phyloP scores from a whole-genome alignment of 768 basidiomycete genomes.

The Omphalotus guepiniiformis region DNA sequence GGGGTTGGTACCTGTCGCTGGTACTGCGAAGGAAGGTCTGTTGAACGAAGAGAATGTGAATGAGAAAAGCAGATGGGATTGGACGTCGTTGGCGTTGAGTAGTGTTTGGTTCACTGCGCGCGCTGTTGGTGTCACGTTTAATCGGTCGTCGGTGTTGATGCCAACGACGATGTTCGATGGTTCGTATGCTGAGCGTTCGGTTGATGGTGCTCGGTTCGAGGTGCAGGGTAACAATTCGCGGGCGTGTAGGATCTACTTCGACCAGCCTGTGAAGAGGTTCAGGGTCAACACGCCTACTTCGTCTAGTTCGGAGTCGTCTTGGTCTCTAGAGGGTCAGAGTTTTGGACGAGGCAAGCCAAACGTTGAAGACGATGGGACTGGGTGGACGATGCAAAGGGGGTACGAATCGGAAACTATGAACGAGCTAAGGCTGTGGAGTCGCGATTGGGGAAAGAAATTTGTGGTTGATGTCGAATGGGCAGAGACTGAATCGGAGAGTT shows the following conservation, averaged over 20 bases:
- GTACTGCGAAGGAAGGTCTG: not conserved
- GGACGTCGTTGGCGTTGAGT: not conserved
- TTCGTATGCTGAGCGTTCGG: not conserved
- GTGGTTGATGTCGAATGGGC: constrained; percentile 52
- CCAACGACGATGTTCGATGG: no score
- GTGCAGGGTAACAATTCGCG: constrained; percentile 60
- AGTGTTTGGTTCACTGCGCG: constrained; percentile 5
- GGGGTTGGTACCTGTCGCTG: not conserved
- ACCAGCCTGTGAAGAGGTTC: constrained; percentile 40
- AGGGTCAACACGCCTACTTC: constrained; percentile 23
- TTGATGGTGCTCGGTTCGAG: constrained; percentile 39
- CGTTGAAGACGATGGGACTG: constrained; percentile 14
- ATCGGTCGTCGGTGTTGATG: no score
- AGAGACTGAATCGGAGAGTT: no score
- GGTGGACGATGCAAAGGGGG: constrained; percentile 7
- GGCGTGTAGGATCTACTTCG: constrained; percentile 58
- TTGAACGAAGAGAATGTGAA: not conserved
- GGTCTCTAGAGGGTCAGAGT: constrained; percentile 22
- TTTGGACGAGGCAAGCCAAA: not conserved
- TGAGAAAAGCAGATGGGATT: not conserved
- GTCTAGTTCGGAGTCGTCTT: not conserved
- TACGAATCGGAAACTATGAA: constrained; percentile 10
- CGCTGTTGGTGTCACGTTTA: not conserved
- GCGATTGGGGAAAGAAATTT: constrained; percentile 52
- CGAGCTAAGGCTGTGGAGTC: constrained; percentile 54